These are phyloP conservation scores for Dryas drummondii DNA, from an alignment of 306 rosid species.

Conservation along the genomic window DNA sequence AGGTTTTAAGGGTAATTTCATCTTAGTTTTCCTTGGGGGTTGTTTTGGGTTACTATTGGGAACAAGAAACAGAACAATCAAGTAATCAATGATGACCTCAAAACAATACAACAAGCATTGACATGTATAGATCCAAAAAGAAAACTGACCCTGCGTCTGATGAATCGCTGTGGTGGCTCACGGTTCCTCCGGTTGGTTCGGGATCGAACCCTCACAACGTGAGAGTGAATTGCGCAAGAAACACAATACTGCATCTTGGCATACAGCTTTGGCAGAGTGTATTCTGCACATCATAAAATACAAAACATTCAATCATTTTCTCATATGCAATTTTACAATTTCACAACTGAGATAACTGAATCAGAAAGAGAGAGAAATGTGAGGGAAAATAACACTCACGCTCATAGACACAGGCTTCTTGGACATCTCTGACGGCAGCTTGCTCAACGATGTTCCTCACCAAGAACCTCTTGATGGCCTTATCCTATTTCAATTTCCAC, in stretches of 20 bases:
- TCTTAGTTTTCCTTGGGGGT: too few species aligned
- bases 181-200: slow-evolving; percentile 84
- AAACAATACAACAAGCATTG: background rate
- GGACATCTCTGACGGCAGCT: slow-evolving; percentile 96
- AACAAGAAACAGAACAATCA: background rate
- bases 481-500: slow-evolving; percentile 49
- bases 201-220: slow-evolving; percentile 93
- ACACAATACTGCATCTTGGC: slow-evolving; percentile 98
- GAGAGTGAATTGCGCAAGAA: slow-evolving; percentile 95
- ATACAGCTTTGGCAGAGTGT: slow-evolving; percentile 88
- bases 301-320: background rate
- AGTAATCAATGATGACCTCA: background rate
- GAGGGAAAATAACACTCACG: slow-evolving; percentile 34
- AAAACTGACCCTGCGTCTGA: slow-evolving; percentile 69
- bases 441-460: slow-evolving; percentile 99
- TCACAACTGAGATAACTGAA: background rate
- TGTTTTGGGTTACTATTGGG: too few species aligned
- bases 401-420: slow-evolving; percentile 92
- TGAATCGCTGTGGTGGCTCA: slow-evolving; percentile 80
- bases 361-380: background rate
- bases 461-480: slow-evolving; percentile 72
- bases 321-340: background rate
- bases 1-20: background rate
- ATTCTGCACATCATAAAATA: slow-evolving; percentile 41
- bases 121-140: background rate